phyloP scores from a whole-genome alignment of 1,139 yeast species.

The Wickerhamomyces sp. region DNA sequence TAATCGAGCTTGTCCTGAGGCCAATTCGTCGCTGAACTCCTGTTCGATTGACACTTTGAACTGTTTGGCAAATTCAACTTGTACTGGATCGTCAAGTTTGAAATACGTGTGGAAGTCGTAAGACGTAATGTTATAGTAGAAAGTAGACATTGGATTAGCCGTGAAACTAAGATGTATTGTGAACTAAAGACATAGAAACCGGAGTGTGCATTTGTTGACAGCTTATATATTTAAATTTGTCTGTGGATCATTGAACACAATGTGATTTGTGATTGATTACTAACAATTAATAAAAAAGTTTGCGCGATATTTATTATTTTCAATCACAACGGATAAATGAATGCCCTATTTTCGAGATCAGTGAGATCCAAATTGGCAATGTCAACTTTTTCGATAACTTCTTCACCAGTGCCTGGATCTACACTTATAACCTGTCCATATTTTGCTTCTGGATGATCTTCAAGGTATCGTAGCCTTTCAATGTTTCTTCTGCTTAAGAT shows the following conservation, averaged over 20 bases:
- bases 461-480: slow-evolving; percentile 23
- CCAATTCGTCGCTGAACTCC: slow-evolving; percentile 45
- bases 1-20: slow-evolving; percentile 38
- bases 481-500: slow-evolving; percentile 34
- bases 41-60: slow-evolving; percentile 38
- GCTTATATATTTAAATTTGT: too few relatives aligned
- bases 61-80: slow-evolving; percentile 34
- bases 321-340: slow-evolving; percentile 35
- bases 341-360: slow-evolving; percentile 39
- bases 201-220: too few relatives aligned
- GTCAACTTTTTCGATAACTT: slow-evolving; percentile 26
- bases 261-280: too few relatives aligned
- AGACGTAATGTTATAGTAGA: slow-evolving; percentile 28
- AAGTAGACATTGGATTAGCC: slow-evolving; percentile 5
- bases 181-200: too few relatives aligned
- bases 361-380: slow-evolving; percentile 40
- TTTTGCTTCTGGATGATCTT: slow-evolving; percentile 3
- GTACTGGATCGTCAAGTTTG: slow-evolving; percentile 34
- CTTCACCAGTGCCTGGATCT: slow-evolving; percentile 6
- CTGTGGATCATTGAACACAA: too few relatives aligned
- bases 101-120: slow-evolving; percentile 58
- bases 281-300: too few relatives aligned
- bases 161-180: too few relatives aligned
- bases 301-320: too few relatives aligned
- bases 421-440: slow-evolving; percentile 19